phyloP scores from a whole-genome alignment of 306 rosid genomes.

The Clitoria ternatea region DNA sequence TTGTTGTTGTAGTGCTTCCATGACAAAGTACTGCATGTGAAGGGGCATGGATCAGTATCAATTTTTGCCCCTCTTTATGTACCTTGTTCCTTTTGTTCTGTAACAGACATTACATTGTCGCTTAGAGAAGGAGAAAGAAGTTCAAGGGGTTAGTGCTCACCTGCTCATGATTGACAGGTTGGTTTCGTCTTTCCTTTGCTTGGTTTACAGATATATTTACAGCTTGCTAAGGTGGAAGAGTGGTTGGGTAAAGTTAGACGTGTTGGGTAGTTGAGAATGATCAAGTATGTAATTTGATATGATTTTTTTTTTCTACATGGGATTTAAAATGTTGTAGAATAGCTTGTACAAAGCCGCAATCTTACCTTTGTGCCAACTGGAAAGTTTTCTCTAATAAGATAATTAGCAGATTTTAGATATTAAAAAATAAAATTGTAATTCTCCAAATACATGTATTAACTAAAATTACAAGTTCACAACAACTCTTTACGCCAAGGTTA shows the following conservation, averaged over 20 bases:
- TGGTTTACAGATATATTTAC: background rate
- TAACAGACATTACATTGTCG: conserved; percentile 60
- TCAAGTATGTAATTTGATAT: background rate
- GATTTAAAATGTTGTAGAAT: no score
- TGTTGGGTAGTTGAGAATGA: background rate
- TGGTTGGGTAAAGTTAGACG: background rate
- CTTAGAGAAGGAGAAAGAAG: conserved; percentile 54
- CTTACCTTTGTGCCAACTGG: no score
- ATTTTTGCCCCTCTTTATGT: background rate
- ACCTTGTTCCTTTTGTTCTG: background rate
- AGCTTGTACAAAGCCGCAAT: no score
- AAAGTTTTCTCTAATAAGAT: no score
- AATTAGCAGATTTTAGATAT: no score
- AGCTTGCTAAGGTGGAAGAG: background rate
- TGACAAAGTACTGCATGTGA: background rate
- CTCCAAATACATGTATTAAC: no score
- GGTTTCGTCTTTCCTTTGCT: conserved; percentile 14
- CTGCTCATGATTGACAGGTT: conserved; percentile 84
- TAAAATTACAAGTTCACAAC: no score
- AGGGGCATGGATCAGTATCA: background rate
- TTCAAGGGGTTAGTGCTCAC: conserved; percentile 46
- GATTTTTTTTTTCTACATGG: no score
- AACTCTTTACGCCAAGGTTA: no score
- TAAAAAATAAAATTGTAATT: no score
- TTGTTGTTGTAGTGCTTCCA: background rate